A percentile compares a stretch with the other conserved stretches of the same genome.
Evolutionary conservation across 495 filamentous ascomycete genomes (phyloP).

Genomic region (Parathielavia appendiculata): DNA sequence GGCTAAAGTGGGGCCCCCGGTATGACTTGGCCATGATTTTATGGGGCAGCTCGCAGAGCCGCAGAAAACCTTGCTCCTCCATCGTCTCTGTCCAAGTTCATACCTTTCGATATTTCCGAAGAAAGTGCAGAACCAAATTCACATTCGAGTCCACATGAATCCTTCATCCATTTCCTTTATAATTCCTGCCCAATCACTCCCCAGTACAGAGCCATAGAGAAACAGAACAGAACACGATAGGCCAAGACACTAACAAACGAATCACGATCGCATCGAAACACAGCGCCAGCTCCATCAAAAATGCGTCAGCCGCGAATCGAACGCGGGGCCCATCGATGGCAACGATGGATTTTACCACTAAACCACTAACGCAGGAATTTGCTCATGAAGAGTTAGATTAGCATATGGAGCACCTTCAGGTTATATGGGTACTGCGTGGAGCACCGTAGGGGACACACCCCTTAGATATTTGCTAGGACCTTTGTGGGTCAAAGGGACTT

Average conservation of each 20-base stretch:
- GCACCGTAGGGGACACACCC: no score
- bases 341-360: conserved; percentile 53
- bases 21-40: conserved; percentile 9
- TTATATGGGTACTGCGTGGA: background rate
- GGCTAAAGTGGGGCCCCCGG: conserved; percentile 12
- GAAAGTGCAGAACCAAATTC: no score
- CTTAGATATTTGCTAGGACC: no score
- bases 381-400: background rate
- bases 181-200: no score
- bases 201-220: no score
- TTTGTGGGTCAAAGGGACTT: no score
- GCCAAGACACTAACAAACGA: background rate
- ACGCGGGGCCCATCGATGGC: conserved; percentile 51
- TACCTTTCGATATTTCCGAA: no score
- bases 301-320: conserved; percentile 48
- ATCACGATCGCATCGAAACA: no score
- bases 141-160: no score
- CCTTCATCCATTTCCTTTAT: no score
- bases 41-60: conserved; percentile 8
- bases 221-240: no score
- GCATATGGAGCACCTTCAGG: background rate
- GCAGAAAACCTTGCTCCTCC: conserved; percentile 1
- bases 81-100: background rate
- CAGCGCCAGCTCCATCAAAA: no score
- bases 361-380: conserved; percentile 35